phyloP scores from a whole-genome alignment of 75 land plant species.

The Ceratopteris richardii region DNA sequence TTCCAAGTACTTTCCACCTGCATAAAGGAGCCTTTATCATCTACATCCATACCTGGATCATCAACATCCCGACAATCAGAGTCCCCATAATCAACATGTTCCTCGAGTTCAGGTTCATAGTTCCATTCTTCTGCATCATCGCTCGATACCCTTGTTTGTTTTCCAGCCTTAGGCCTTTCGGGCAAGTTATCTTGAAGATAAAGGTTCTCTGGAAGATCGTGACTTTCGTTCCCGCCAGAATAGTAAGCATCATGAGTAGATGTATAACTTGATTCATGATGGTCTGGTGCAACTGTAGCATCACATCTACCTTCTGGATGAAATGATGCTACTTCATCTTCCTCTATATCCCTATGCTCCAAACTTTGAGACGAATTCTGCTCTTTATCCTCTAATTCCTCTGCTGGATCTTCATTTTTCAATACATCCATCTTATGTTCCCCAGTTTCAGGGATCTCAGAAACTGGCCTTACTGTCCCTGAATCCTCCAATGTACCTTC shows the following conservation, averaged over 20 bases:
- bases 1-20: background rate
- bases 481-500: no score
- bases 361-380: no score
- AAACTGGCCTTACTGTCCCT: background rate
- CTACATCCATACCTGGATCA: background rate
- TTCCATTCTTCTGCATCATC: constrained; percentile 2
- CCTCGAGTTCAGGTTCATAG: constrained; percentile 7
- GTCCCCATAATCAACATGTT: constrained; percentile 9
- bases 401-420: background rate
- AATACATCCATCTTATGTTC: background rate
- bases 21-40: background rate
- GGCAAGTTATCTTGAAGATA: background rate
- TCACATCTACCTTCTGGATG: background rate
- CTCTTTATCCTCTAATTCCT: background rate
- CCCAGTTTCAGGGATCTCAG: background rate
- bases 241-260: background rate
- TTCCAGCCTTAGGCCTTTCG: background rate
- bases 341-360: no score
- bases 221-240: background rate
- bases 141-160: background rate
- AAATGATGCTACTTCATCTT: background rate
- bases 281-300: background rate
- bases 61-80: constrained; percentile 5
- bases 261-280: background rate
- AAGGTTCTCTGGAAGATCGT: background rate